Evolutionary conservation across 2,329 filamentous ascomycete species (phyloP), one percentile per base, ranked within the genome.

Genomic region (Pyrenophora teres): DNA sequence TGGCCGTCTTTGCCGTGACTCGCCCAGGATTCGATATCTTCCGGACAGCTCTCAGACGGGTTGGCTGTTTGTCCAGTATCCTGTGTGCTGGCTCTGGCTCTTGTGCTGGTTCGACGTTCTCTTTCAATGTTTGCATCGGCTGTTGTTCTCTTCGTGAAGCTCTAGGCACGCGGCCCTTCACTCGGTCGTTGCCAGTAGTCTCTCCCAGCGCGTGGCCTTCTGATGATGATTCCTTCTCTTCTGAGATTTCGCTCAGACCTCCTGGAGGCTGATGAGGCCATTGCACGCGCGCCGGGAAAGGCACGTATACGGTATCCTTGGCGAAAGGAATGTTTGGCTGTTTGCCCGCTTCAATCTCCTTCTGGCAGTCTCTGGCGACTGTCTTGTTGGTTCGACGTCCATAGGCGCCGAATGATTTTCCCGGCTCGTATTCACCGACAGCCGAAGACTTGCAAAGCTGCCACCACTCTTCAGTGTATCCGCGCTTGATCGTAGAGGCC

Each of bases 381-480:
- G 78, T 80, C 55, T 77, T 76, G 52, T 80, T 76, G 44, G 74
- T 74, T 56, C 75, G 74, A 40, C 77, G 77, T 18, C 77, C 77
- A 45, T 76, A 76, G 12, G 79, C 71, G 9, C 76, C 74, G 53
- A 81, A 81, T 7, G 68, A 64, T 40, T 76, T 77, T 37, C 77
- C 78, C 23, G 74, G 68, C 33, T 74, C 73, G 50, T 76, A 77
- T 58, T 80, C 77, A 27, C 79, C 79, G 13, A 81, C 79, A 12
- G 78, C 77, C 16, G 78, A 80, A 38, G 77, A 68, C 57, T 78
- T 79, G 69, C 79, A 81, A n/a, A 80, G 54, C 12, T 69, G 66
- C 63, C 68, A 79, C 79, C 79, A 81, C 9, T 77, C 77, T n/a
- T 80, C 77, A 6, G 77, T 79, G 54, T 78, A 80, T 23, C 79